phyloP scores from a whole-genome alignment of 352 stramenopile species.

The Elongisporangium anandrum region DNA sequence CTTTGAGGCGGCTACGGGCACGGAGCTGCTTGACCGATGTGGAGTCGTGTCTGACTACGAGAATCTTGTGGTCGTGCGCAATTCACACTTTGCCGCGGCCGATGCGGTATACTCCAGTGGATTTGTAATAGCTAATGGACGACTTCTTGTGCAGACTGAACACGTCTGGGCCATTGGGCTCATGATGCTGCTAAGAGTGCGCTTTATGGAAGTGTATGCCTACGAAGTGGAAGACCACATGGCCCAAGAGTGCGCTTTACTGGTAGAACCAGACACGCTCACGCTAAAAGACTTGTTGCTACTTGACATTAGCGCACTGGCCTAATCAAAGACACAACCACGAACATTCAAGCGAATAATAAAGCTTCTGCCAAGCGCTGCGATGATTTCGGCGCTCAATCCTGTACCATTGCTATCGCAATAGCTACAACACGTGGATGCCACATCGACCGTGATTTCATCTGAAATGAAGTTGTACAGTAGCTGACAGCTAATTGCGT shows the following conservation, averaged over 20 bases:
- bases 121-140: slow-evolving; percentile 46
- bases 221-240: slow-evolving; percentile 21
- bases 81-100: too few relatives aligned
- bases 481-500: too few relatives aligned
- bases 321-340: too few relatives aligned
- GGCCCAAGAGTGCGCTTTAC: slow-evolving; percentile 22
- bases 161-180: slow-evolving; percentile 32
- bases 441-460: too few relatives aligned
- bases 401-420: too few relatives aligned
- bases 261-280: slow-evolving; percentile 33
- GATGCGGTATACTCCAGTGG: slow-evolving; percentile 58
- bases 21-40: slow-evolving; percentile 19
- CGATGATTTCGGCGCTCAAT: too few relatives aligned
- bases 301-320: slow-evolving; percentile 22
- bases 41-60: slow-evolving; percentile 37
- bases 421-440: too few relatives aligned
- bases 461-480: too few relatives aligned
- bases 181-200: slow-evolving; percentile 33
- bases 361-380: too few relatives aligned
- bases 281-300: slow-evolving; percentile 18
- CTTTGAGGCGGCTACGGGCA: slow-evolving; percentile 35
- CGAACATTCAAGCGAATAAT: too few relatives aligned
- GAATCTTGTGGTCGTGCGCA: slow-evolving; percentile 26
- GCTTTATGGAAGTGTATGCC: slow-evolving; percentile 39
- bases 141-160: slow-evolving; percentile 36